Percentiles rank a stretch among this genome's conserved stretches.
phyloP scores from a whole-genome alignment of 495 filamentous ascomycete genomes.

The Delitschia confertaspora region DNA sequence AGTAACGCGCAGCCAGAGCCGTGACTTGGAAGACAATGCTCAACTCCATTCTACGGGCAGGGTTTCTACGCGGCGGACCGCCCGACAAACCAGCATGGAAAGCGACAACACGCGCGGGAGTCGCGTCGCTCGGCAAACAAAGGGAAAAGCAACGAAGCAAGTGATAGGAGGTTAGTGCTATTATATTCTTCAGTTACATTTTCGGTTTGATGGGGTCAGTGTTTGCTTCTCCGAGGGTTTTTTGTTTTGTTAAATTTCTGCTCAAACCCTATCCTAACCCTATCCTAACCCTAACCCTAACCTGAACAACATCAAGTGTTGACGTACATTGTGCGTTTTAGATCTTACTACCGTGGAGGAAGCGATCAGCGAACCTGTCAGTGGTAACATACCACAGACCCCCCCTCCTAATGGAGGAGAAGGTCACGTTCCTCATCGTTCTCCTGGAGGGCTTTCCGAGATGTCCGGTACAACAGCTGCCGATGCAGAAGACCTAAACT shows the following conservation, averaged over 20 bases:
- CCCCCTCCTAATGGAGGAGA: slow-evolving; percentile 4
- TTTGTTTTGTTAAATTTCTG: no score
- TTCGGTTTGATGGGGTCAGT: no score
- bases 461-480: slow-evolving; percentile 28
- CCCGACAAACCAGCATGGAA: slow-evolving; percentile 31
- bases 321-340: not conserved
- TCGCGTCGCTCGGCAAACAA: slow-evolving; percentile 8
- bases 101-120: slow-evolving; percentile 16
- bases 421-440: slow-evolving; percentile 7
- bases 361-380: slow-evolving; percentile 5
- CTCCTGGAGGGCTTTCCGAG: slow-evolving; percentile 22
- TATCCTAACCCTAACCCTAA: not conserved
- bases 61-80: slow-evolving; percentile 15
- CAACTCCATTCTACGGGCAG: no score
- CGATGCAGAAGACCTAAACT: slow-evolving; percentile 27
- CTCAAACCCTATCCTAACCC: not conserved
- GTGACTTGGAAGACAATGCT: slow-evolving; percentile 30
- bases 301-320: not conserved
- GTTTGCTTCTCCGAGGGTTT: no score
- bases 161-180: slow-evolving; percentile 10
- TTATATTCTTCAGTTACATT: no score
- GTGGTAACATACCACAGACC: slow-evolving; percentile 8
- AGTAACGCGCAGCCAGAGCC: slow-evolving; percentile 37
- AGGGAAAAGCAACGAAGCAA: slow-evolving; percentile 7
- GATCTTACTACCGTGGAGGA: slow-evolving; percentile 25